These are phyloP conservation scores for Trichomonascaceae sp. DNA, from an alignment of 1,139 yeast species.

Conservation along the genomic window DNA sequence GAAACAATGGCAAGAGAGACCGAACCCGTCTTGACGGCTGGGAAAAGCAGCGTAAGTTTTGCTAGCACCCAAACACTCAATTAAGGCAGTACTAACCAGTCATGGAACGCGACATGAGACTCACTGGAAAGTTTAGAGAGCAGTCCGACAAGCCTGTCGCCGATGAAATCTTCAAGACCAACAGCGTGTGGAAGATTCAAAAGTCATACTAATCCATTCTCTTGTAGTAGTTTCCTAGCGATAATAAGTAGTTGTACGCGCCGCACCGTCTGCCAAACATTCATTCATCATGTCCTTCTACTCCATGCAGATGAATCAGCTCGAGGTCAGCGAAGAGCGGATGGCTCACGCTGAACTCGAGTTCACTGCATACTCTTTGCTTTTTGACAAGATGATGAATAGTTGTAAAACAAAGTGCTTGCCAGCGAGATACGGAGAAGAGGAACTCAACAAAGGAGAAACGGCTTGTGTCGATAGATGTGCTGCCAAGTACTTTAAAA, in stretches of 20 bases:
- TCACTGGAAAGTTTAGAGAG: constrained; percentile 63
- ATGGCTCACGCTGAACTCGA: constrained; percentile 63
- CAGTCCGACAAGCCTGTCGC: constrained; percentile 59
- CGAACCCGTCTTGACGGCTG: constrained; percentile 48
- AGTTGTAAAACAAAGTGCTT: constrained; percentile 62
- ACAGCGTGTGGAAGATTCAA: constrained; percentile 32
- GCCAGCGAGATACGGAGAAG: constrained; percentile 62
- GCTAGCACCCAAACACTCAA: neutral
- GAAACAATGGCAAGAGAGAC: constrained; percentile 41
- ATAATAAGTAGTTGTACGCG: no score
- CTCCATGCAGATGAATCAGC: constrained; percentile 19
- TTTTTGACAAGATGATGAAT: constrained; percentile 46
- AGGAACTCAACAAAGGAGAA: constrained; percentile 74
- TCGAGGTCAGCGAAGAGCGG: constrained; percentile 52
- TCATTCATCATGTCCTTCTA: constrained; percentile 24
- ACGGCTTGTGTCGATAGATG: constrained; percentile 92
- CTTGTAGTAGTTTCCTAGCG: no score
- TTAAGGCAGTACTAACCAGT: constrained; percentile 21
- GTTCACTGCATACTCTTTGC: constrained; percentile 54
- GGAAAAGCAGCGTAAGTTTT: constrained; percentile 32
- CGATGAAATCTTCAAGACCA: constrained; percentile 55
- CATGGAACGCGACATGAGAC: constrained; percentile 60
- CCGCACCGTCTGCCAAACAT: no score
- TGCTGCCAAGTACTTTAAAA: constrained; percentile 90
- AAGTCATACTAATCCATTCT: no score